phyloP scores from a whole-genome alignment of 2,329 filamentous ascomycete genomes.

The Thermoascus crustaceus region DNA sequence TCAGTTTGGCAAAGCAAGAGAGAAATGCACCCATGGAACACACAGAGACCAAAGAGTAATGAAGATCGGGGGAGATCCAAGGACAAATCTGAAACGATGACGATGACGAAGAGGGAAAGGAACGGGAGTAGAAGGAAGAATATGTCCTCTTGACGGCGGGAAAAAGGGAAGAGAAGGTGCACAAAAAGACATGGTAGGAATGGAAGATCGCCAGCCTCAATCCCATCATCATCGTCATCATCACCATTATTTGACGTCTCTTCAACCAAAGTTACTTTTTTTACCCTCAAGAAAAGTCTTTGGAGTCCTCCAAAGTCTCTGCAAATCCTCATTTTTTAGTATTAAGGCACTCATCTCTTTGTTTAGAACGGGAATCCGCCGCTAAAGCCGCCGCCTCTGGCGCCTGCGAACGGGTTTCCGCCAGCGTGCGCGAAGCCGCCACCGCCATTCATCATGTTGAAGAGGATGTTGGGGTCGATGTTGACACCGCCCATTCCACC shows the following conservation, averaged over 20 bases:
- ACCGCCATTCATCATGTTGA: constrained; percentile 73
- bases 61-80: too few species aligned
- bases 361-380: constrained; percentile 52
- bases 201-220: not conserved
- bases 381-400: constrained; percentile 39
- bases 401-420: constrained; percentile 33
- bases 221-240: constrained; percentile 1
- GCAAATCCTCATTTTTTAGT: too few species aligned
- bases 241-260: too few species aligned
- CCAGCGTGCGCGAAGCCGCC: constrained; percentile 45
- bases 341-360: too few species aligned
- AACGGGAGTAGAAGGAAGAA: not conserved
- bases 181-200: constrained; percentile 2
- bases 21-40: too few species aligned
- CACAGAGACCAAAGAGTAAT: too few species aligned
- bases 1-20: too few species aligned
- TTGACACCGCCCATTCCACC: constrained; percentile 35
- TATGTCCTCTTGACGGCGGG: too few species aligned
- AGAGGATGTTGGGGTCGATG: constrained; percentile 70
- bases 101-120: not conserved
- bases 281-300: too few species aligned
- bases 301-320: too few species aligned
- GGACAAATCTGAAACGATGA: too few species aligned
- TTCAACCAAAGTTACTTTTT: too few species aligned
- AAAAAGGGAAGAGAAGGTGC: not conserved